A percentile compares a stretch with the other conserved stretches of the same genome.
Evolutionary conservation across 495 filamentous ascomycete species (phyloP).

Genomic region (Aspergillus bertholletiae): DNA sequence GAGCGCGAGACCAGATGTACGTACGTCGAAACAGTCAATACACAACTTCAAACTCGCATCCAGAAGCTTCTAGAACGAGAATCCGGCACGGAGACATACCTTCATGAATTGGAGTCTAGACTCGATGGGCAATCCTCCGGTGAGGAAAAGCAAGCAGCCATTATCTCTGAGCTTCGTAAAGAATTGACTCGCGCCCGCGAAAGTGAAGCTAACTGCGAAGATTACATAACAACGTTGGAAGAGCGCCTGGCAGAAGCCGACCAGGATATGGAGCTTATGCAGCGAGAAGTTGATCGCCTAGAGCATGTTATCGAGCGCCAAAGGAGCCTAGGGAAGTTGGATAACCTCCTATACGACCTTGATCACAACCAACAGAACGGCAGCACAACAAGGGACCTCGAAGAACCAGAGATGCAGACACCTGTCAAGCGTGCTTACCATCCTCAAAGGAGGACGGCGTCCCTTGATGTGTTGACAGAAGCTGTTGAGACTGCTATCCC

Average conservation of each 20-base stretch:
- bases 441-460: slow-evolving; percentile 33
- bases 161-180: slow-evolving; percentile 83
- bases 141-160: slow-evolving; percentile 84
- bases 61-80: slow-evolving; percentile 91
- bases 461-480: slow-evolving; percentile 46
- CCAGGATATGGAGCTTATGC: slow-evolving; percentile 94
- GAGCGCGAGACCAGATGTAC: slow-evolving; percentile 93
- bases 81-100: slow-evolving; percentile 81
- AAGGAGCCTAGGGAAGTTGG: slow-evolving; percentile 88
- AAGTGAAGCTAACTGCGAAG: slow-evolving; percentile 82
- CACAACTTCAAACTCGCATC: slow-evolving; percentile 80
- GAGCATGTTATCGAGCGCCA: slow-evolving; percentile 96
- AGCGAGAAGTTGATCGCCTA: slow-evolving; percentile 88
- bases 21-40: slow-evolving; percentile 86
- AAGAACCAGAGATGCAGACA: slow-evolving; percentile 18
- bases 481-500: slow-evolving; percentile 51
- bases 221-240: slow-evolving; percentile 96
- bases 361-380: slow-evolving; percentile 73
- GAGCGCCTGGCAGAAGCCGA: slow-evolving; percentile 94
- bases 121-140: slow-evolving; percentile 86
- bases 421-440: slow-evolving; percentile 17
- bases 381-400: slow-evolving; percentile 32
- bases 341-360: slow-evolving; percentile 85
- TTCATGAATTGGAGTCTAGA: slow-evolving; percentile 85
- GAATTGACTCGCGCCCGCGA: slow-evolving; percentile 88